phyloP scores from a whole-genome alignment of 1,284 basidiomycete species.

The Marasmius sp. region DNA sequence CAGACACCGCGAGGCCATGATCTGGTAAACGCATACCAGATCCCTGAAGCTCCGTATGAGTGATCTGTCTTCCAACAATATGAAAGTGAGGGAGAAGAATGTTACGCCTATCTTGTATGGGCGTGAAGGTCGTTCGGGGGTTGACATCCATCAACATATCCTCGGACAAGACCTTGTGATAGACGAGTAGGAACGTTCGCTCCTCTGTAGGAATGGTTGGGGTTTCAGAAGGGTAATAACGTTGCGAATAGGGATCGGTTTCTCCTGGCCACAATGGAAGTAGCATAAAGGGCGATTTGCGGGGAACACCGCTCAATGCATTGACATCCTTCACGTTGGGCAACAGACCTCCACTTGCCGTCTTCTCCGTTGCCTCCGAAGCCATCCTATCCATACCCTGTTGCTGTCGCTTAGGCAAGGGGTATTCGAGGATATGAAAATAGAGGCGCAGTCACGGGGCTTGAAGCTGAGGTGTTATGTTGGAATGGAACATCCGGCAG shows the following conservation, averaged over 20 bases:
- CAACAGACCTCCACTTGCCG: conserved; percentile 11
- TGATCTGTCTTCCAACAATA: conserved; percentile 7
- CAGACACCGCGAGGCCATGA: conserved; percentile 10
- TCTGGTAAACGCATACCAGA: conserved; percentile 12
- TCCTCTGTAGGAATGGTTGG: conserved; percentile 5
- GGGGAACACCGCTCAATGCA: conserved; percentile 4
- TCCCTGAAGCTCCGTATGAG: conserved; percentile 9
- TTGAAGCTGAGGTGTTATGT: background rate
- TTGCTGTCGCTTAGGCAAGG: background rate
- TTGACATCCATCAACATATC: background rate
- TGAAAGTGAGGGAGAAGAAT: conserved; percentile 9
- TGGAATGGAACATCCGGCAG: background rate
- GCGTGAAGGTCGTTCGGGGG: background rate
- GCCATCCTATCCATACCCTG: conserved; percentile 5
- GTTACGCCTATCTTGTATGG: background rate
- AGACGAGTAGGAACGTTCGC: conserved; percentile 8
- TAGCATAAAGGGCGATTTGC: conserved; percentile 11
- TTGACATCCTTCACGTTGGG: conserved; percentile 8
- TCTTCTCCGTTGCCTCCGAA: background rate
- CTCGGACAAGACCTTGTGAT: conserved; percentile 1
- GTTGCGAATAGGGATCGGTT: conserved; percentile 8
- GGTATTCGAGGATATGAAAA: background rate
- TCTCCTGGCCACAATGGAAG: conserved; percentile 14
- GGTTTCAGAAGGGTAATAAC: background rate
- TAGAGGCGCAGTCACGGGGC: background rate